phyloP scores from a whole-genome alignment of 2,329 filamentous ascomycete species.

The Fusarium agapanthi region DNA sequence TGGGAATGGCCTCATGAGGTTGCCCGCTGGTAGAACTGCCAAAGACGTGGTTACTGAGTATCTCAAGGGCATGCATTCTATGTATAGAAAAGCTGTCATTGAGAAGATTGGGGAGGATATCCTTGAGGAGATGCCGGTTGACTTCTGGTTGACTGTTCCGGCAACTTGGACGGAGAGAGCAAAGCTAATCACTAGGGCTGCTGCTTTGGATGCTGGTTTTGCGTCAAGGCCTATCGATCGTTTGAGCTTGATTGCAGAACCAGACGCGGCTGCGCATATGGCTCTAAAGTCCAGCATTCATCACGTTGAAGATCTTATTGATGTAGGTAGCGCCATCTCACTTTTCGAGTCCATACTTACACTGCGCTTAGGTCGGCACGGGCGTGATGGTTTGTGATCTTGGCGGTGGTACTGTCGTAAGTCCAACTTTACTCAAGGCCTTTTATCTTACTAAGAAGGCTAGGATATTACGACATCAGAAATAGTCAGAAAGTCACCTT shows the following conservation, averaged over 20 bases:
- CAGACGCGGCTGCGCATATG: not conserved
- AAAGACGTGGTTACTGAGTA: not conserved
- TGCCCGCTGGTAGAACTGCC: not conserved
- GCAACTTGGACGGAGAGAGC: not conserved
- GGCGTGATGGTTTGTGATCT: not conserved
- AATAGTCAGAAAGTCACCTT: not conserved
- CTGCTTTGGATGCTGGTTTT: not conserved
- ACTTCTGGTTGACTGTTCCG: not conserved
- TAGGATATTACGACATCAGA: not conserved
- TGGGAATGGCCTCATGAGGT: not conserved
- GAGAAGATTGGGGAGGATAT: not conserved
- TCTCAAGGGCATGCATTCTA: not conserved
- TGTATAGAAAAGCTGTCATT: not conserved
- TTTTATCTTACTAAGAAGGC: rapidly evolving
- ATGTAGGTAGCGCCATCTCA: not conserved
- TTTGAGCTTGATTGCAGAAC: not conserved
- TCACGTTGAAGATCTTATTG: not conserved
- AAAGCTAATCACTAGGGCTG: not conserved
- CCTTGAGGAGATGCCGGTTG: not conserved
- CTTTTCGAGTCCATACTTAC: not conserved
- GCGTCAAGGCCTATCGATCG: not conserved
- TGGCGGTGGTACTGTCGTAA: not conserved
- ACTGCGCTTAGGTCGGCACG: not conserved
- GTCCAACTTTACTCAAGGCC: not conserved
- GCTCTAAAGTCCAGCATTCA: not conserved